Percentiles rank a stretch among this genome's conserved stretches.
Conservation (phyloP, 1,284 basidiomycete species). For the Ceratobasidium sp. region DNA sequence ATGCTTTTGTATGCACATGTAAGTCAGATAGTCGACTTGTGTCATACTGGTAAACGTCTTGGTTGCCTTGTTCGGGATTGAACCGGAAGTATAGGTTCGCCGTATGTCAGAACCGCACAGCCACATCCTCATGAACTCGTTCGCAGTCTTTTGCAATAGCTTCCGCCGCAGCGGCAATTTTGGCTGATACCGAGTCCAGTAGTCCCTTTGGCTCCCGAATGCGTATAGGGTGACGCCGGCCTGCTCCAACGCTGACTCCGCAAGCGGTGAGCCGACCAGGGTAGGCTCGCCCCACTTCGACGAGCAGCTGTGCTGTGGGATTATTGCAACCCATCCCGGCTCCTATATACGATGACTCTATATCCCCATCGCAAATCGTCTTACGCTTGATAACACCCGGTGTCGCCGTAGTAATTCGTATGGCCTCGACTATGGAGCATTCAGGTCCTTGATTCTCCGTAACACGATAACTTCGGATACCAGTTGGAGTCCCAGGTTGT, state of each 20-base stretch:
- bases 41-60: background rate
- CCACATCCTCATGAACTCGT: background rate
- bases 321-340: constrained; percentile 21
- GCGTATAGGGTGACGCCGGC: background rate
- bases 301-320: background rate
- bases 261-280: background rate
- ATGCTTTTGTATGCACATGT: background rate
- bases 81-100: constrained; percentile 6
- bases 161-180: background rate
- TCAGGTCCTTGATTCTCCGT: background rate
- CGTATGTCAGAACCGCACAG: background rate
- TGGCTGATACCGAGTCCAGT: no score
- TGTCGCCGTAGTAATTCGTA: background rate
- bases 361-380: background rate
- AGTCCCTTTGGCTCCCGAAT: no score
- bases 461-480: background rate
- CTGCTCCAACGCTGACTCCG: constrained; percentile 1
- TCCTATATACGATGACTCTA: background rate
- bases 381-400: background rate
- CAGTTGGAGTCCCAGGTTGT: background rate
- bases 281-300: background rate
- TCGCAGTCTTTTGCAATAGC: background rate
- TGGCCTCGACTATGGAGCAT: background rate
- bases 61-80: constrained; percentile 13
- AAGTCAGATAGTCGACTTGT: background rate